Conservation (phyloP, 2,329 filamentous ascomycete species). For the Penicillium expansum region DNA sequence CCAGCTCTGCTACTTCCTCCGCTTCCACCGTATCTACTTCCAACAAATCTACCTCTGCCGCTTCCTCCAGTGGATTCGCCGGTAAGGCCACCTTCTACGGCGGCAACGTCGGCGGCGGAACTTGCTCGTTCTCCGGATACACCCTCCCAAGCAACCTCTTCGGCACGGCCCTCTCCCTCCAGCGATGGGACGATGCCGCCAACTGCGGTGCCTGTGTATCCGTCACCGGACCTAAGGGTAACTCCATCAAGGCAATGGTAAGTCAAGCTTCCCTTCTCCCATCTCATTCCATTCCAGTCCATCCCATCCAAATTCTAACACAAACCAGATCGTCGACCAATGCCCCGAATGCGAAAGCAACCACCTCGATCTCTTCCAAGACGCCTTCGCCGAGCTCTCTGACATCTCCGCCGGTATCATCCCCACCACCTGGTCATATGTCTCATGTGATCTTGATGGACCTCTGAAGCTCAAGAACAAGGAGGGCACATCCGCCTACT, state of each 20-base stretch:
- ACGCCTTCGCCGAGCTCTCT: conserved; percentile 51
- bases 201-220: conserved; percentile 62
- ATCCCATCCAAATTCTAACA: background rate
- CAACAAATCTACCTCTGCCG: background rate
- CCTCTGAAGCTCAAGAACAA: conserved; percentile 55
- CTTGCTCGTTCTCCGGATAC: conserved; percentile 63
- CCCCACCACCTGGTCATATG: conserved; percentile 49
- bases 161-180: conserved; percentile 60
- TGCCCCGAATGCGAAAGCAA: conserved; percentile 55
- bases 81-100: conserved; percentile 55
- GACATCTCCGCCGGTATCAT: conserved; percentile 49
- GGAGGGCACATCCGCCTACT: conserved; percentile 46
- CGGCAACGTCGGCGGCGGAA: conserved; percentile 58
- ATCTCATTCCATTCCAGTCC: background rate
- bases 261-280: conserved; percentile 11
- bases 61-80: conserved; percentile 17
- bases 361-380: conserved; percentile 56
- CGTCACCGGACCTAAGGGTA: conserved; percentile 52
- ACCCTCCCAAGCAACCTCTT: conserved; percentile 56
- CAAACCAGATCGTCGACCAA: conserved; percentile 52
- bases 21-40: conserved; percentile 7
- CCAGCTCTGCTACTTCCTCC: conserved; percentile 7
- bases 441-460: conserved; percentile 52
- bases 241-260: conserved; percentile 64
- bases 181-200: conserved; percentile 54